Evolutionary conservation across 768 basidiomycete genomes (phyloP).

Genomic region (Psilocybe sp.): DNA sequence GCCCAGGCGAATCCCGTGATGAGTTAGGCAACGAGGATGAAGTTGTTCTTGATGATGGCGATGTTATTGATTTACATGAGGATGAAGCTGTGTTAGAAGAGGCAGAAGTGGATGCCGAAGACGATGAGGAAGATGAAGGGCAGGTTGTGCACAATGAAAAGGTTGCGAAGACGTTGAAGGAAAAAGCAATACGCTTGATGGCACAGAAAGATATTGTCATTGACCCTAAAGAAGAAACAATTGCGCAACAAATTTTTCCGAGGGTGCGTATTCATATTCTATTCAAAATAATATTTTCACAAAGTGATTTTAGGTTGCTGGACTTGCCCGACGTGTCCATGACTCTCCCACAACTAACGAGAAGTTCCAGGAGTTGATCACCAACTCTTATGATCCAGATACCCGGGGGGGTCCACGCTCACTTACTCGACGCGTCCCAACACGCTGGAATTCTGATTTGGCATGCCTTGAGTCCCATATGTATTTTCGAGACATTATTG

Average conservation of each 20-base stretch:
- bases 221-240: slow-evolving; percentile 1
- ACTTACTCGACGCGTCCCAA: slow-evolving; percentile 21
- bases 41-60: background rate
- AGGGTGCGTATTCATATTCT: slow-evolving; percentile 1
- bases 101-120: slow-evolving; percentile 5
- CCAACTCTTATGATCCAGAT: slow-evolving; percentile 9
- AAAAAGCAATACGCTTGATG: slow-evolving; percentile 11
- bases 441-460: slow-evolving; percentile 29
- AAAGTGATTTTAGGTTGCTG: slow-evolving; percentile 11
- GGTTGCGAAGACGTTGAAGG: slow-evolving; percentile 6
- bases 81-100: slow-evolving; percentile 14
- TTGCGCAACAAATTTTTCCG: slow-evolving; percentile 12
- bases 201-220: slow-evolving; percentile 1
- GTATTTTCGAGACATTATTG: slow-evolving; percentile 18
- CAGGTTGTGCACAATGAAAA: slow-evolving; percentile 12
- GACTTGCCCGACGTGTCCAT: slow-evolving; percentile 23
- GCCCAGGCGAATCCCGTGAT: slow-evolving; percentile 1
- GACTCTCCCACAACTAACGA: slow-evolving; percentile 20
- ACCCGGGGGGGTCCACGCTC: slow-evolving; percentile 4
- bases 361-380: slow-evolving; percentile 22
- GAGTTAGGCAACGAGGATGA: slow-evolving; percentile 4
- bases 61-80: slow-evolving; percentile 7
- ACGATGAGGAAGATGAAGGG: slow-evolving; percentile 11
- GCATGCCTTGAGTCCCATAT: slow-evolving; percentile 23
- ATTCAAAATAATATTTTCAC: background rate